Conservation (phyloP, 1,139 yeast species). For the Keqinozyma sinolaborantium region DNA sequence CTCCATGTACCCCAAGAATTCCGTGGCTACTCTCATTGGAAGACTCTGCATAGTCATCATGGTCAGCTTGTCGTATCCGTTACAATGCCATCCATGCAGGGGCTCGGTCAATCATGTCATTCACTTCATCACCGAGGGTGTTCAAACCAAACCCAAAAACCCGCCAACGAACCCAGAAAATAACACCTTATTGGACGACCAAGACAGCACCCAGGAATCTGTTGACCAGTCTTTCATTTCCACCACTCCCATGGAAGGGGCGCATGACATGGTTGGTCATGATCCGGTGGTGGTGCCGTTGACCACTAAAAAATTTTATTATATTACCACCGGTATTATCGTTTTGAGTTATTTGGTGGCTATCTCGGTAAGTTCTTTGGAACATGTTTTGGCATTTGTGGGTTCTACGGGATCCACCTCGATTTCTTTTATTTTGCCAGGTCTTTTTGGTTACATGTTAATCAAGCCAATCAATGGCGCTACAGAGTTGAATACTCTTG, state of each 20-base stretch:
- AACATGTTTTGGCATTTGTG: slow-evolving; percentile 83
- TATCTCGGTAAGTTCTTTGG: slow-evolving; percentile 71
- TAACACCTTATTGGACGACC: slow-evolving; percentile 3
- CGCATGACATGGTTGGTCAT: slow-evolving; percentile 48
- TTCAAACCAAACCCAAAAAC: slow-evolving; percentile 8
- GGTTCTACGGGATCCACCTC: slow-evolving; percentile 96
- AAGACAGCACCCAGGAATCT: slow-evolving; percentile 5
- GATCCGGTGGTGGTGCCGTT: slow-evolving; percentile 53
- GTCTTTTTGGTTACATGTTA: slow-evolving; percentile 77
- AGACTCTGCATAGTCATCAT: slow-evolving; percentile 66
- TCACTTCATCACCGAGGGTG: slow-evolving; percentile 31
- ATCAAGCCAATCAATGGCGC: slow-evolving; percentile 42
- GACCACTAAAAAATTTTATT: slow-evolving; percentile 48
- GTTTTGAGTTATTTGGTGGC: slow-evolving; percentile 69
- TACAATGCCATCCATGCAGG: slow-evolving; percentile 78
- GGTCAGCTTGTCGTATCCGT: slow-evolving; percentile 67
- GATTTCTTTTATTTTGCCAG: slow-evolving; percentile 89
- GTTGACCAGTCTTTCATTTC: slow-evolving; percentile 32
- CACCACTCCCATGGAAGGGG: slow-evolving; percentile 50
- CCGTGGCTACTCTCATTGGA: slow-evolving; percentile 61
- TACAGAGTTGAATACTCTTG: slow-evolving; percentile 33
- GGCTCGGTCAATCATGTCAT: slow-evolving; percentile 67
- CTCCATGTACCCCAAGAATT: slow-evolving; percentile 60
- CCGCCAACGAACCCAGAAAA: slow-evolving; percentile 4
- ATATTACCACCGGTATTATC: slow-evolving; percentile 67